Base-by-base conservation (phyloP, 2,329 filamentous ascomycete species). In the Fusarium citri region DNA sequence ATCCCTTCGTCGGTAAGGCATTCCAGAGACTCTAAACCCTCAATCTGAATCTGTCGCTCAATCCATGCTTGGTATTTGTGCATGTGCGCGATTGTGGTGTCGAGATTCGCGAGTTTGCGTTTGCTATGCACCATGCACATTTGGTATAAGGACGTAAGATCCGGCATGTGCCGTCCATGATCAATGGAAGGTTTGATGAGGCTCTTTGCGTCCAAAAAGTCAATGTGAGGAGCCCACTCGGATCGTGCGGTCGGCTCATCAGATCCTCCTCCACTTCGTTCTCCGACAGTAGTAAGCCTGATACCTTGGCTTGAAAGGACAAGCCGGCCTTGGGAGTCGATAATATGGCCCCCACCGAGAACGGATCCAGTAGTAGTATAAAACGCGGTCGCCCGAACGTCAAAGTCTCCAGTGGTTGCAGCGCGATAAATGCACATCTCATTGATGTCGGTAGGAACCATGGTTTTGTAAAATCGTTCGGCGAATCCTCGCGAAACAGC, bases 371-470 rank as follows among this genome's bases (percentile, higher is more conserved):
- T 34, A 3, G 47, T 37, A 10, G 37, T 53, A 8, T 58, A 53
- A 9, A 10, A 53, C 10, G 55, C 55, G 6, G 9, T 16, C 8
- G 37, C 55, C 11, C 22, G 20, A 5, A 43, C 23, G 7, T 26
- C 6, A 9, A 58, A 28, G 14, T 18, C 28, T 1, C 37, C 22
- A 16, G 5, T n/a, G 6, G 8, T 6, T 8, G 25, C 10, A 18
- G 55, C n/a, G 10, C 55, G 55, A 34, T 58, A 43, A 5, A 58
- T 22, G 8, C 47, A 43, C 37, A 58, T 43, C 26, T 58, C 47
- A 15, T 53, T 47, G 10, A 58, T 58, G 4, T 53, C 20, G 11
- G 55, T 58, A 10, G 55, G 55, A 8, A 58, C 55, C 55, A 58
- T 58, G 22, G 55, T 58, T 23, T 53, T 58, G 18, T 58, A 47